These are phyloP conservation scores for Malus sylvestris DNA, from an alignment of 306 rosid species.

Conservation along the genomic window DNA sequence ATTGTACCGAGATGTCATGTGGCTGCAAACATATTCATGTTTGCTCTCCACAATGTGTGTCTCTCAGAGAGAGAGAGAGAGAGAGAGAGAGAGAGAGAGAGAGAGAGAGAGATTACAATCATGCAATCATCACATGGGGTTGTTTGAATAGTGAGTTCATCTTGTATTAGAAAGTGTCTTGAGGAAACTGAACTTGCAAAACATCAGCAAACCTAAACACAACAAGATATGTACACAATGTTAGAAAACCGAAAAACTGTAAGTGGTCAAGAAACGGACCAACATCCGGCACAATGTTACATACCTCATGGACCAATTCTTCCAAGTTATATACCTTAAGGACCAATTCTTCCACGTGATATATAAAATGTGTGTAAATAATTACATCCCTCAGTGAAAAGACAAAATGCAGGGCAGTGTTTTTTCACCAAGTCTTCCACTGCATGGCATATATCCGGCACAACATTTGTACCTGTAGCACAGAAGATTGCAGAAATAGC, in stretches of 20 bases:
- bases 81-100: constrained; percentile 1
- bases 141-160: constrained; percentile 70
- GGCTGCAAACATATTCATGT: too few relatives aligned
- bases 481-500: neutral
- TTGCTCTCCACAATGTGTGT: too few relatives aligned
- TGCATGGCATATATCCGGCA: constrained; percentile 79
- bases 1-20: too few relatives aligned
- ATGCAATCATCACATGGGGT: constrained; percentile 63
- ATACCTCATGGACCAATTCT: too few relatives aligned
- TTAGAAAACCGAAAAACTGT: too few relatives aligned
- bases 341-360: too few relatives aligned
- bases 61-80: too few relatives aligned
- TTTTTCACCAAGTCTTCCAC: constrained; percentile 64
- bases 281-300: too few relatives aligned
- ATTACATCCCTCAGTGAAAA: constrained; percentile 44
- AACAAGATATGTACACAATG: too few relatives aligned
- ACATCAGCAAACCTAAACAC: constrained; percentile 52
- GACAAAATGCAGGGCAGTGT: constrained; percentile 47
- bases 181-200: constrained; percentile 64
- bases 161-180: constrained; percentile 72
- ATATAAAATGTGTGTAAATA: neutral
- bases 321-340: too few relatives aligned
- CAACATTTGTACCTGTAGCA: constrained; percentile 57
- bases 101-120: constrained; percentile 27
- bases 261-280: neutral